A percentile compares a stretch with the other conserved stretches of the same genome.
Conservation (phyloP, 176 grass and related monocot genomes). For the Rhipidocladum racemiflorum region DNA sequence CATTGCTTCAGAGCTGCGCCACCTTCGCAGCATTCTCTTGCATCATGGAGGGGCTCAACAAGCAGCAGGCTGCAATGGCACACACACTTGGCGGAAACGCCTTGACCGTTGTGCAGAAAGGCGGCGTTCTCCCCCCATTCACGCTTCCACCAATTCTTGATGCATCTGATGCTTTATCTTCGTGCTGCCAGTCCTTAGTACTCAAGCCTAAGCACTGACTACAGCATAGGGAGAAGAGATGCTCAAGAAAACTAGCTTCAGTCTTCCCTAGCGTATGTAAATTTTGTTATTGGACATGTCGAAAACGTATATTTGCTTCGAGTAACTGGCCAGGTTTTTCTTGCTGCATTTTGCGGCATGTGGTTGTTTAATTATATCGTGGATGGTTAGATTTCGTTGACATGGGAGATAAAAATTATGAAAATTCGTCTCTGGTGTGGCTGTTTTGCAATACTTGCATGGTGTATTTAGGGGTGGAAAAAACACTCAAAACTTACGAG, state of each 20-base stretch:
- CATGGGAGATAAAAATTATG: not conserved
- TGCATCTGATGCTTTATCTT: conserved; percentile 62
- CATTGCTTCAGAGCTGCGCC: conserved; percentile 68
- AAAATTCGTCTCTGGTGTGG: not conserved
- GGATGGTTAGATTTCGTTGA: not conserved
- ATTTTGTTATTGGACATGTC: conserved; percentile 30
- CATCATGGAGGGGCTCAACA: conserved; percentile 94
- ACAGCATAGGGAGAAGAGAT: conserved; percentile 1
- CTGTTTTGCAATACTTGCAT: not conserved
- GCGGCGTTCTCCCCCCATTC: conserved; percentile 67
- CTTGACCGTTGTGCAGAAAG: not conserved
- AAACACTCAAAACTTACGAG: no score
- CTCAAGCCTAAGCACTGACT: conserved; percentile 47
- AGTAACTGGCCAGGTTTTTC: not conserved
- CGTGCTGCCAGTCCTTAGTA: conserved; percentile 58
- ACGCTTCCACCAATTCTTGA: conserved; percentile 57
- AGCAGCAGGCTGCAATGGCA: conserved; percentile 76
- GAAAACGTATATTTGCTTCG: not conserved
- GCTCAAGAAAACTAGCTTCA: conserved; percentile 21
- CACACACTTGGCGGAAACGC: not conserved
- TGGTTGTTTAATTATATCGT: not conserved
- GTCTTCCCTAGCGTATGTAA: conserved; percentile 9
- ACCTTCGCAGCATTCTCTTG: conserved; percentile 93
- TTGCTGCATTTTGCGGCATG: not conserved
- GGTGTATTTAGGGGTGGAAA: no score